phyloP scores from a whole-genome alignment of 2,329 filamentous ascomycete genomes.

The Colletotrichum sp. region DNA sequence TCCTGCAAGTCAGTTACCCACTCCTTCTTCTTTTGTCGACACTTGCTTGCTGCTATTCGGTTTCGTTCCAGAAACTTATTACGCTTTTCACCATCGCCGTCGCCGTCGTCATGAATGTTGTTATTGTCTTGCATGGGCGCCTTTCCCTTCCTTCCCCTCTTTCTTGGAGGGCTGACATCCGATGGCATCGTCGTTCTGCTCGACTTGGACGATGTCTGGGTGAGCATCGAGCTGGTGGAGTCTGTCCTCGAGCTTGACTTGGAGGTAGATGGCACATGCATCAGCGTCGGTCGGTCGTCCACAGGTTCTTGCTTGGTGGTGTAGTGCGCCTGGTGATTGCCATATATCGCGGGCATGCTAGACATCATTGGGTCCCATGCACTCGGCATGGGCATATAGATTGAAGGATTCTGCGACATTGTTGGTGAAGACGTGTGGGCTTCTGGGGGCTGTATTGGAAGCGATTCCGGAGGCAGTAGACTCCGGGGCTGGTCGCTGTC shows the following conservation, averaged over 20 bases:
- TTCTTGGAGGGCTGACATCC: slow-evolving; percentile 23
- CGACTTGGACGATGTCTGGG: slow-evolving; percentile 2
- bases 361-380: slow-evolving; percentile 8
- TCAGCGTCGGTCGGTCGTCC: not conserved
- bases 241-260: not conserved
- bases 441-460: not conserved
- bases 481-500: slow-evolving; percentile 17
- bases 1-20: slow-evolving; percentile 57
- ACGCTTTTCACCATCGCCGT: slow-evolving; percentile 47
- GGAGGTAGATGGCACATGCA: not conserved
- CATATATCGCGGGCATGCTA: not conserved
- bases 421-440: not conserved
- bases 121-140: slow-evolving; percentile 20
- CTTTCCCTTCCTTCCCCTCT: slow-evolving; percentile 29
- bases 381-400: slow-evolving; percentile 3
- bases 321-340: slow-evolving; percentile 8
- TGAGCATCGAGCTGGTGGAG: not conserved
- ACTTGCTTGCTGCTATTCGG: slow-evolving; percentile 75
- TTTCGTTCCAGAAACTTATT: slow-evolving; percentile 72
- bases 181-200: slow-evolving; percentile 22
- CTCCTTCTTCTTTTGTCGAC: slow-evolving; percentile 69
- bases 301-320: slow-evolving; percentile 8
- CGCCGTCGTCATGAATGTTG: not conserved
- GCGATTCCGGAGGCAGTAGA: not conserved
- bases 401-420: slow-evolving; percentile 2